Percentiles rank a stretch among this genome's conserved stretches.
phyloP scores from a whole-genome alignment of 805 yeast species.

The Limtongia smithiae region DNA sequence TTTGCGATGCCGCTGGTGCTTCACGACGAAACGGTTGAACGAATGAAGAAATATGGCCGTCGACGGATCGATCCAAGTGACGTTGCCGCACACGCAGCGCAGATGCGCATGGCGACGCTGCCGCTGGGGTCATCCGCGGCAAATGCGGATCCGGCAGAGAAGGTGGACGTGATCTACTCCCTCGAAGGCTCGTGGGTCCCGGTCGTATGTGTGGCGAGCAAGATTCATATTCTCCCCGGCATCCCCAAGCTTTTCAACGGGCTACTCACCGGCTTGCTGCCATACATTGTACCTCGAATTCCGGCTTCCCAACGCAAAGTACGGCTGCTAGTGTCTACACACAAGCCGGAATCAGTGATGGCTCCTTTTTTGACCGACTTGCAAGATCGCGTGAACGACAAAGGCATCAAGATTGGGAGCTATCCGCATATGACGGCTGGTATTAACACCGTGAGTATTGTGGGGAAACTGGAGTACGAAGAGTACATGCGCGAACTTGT shows the following conservation, averaged over 20 bases:
- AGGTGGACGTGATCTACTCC: conserved; percentile 40
- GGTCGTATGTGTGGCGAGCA: conserved; percentile 60
- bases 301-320: conserved; percentile 37
- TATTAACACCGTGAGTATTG: conserved; percentile 66
- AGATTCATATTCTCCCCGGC: conserved; percentile 76
- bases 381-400: conserved; percentile 44
- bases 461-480: conserved; percentile 50
- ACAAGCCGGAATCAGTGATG: conserved; percentile 58
- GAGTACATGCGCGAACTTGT: conserved; percentile 47
- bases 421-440: conserved; percentile 73
- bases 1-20: conserved; percentile 49
- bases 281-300: conserved; percentile 40
- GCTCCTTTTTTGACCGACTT: conserved; percentile 59
- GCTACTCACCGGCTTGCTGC: conserved; percentile 48
- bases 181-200: conserved; percentile 76
- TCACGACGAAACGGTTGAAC: conserved; percentile 54
- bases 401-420: conserved; percentile 69
- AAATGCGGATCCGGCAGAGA: no score
- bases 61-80: conserved; percentile 36
- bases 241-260: conserved; percentile 64
- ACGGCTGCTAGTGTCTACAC: conserved; percentile 61
- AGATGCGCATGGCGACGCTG: conserved; percentile 73
- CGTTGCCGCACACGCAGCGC: conserved; percentile 53
- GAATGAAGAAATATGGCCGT: conserved; percentile 52
- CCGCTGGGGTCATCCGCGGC: conserved; percentile 46